These are phyloP conservation scores for Boletus tomentosulus DNA, from an alignment of 768 basidiomycete species.

Conservation along the genomic window DNA sequence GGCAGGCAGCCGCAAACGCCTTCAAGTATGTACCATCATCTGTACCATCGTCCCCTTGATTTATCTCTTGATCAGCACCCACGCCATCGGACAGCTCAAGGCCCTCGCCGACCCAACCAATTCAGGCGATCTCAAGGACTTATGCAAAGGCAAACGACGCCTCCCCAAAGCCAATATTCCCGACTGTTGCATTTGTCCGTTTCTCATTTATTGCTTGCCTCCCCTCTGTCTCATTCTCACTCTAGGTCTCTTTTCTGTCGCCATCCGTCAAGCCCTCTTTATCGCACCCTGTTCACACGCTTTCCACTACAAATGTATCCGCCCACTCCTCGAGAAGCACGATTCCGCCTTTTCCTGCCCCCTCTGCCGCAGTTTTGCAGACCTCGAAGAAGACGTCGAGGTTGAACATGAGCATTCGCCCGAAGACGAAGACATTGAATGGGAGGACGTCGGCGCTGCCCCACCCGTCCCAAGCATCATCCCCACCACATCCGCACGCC, in stretches of 20 bases:
- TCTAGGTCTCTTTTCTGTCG: constrained; percentile 73
- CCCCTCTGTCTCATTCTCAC: constrained; percentile 3
- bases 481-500: constrained; percentile 6
- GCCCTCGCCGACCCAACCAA: constrained; percentile 44
- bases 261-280: constrained; percentile 93
- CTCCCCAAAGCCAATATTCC: constrained; percentile 47
- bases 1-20: constrained; percentile 83
- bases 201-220: neutral
- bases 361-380: constrained; percentile 90
- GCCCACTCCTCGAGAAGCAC: constrained; percentile 84
- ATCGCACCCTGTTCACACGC: constrained; percentile 97
- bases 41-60: neutral
- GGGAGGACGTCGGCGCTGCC: constrained; percentile 15
- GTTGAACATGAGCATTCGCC: constrained; percentile 41
- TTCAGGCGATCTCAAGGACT: constrained; percentile 9
- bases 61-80: constrained; percentile 41
- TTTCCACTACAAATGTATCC: constrained; percentile 96
- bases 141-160: constrained; percentile 21
- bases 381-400: constrained; percentile 95
- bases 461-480: neutral
- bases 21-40: constrained; percentile 57
- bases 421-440: constrained; percentile 27
- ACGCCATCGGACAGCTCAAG: constrained; percentile 79
- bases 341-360: constrained; percentile 94
- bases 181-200: constrained; percentile 93